phyloP scores from a whole-genome alignment of 2,329 filamentous ascomycete species.

The Samsoniella hepiali region DNA sequence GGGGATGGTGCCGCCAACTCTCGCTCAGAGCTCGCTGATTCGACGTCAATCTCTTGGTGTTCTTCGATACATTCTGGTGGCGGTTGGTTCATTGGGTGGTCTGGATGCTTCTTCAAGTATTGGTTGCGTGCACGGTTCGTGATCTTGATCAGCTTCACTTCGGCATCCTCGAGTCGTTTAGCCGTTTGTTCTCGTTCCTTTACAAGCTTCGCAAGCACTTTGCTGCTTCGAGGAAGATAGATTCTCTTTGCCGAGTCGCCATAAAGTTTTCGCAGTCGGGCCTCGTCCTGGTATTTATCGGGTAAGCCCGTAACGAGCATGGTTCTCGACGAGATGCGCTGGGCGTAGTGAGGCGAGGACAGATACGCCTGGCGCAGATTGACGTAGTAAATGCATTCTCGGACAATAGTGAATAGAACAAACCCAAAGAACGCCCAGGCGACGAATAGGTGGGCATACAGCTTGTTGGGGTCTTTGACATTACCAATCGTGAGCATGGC shows the following conservation, averaged over 20 bases:
- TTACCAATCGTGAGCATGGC: conserved; percentile 80
- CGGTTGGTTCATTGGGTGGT: conserved; percentile 10
- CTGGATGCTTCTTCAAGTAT: conserved; percentile 23
- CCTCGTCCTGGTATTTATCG: conserved; percentile 68
- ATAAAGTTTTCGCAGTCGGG: conserved; percentile 76
- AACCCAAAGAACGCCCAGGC: conserved; percentile 81
- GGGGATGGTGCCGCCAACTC: not conserved
- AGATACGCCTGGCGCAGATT: conserved; percentile 92
- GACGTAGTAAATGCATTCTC: conserved; percentile 88
- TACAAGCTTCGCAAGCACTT: conserved; percentile 75
- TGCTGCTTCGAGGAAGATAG: conserved; percentile 77
- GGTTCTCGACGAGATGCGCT: conserved; percentile 82
- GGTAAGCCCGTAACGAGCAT: conserved; percentile 92
- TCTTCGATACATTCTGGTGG: not conserved
- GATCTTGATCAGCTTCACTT: conserved; percentile 78
- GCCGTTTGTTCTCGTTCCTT: conserved; percentile 77
- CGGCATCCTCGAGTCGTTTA: conserved; percentile 78
- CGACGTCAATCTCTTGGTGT: conserved; percentile 2
- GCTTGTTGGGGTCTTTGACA: conserved; percentile 55
- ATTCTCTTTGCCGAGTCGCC: conserved; percentile 76
- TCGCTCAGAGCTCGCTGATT: conserved; percentile 1
- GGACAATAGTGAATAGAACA: conserved; percentile 80
- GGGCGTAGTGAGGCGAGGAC: conserved; percentile 77
- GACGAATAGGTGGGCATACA: conserved; percentile 78
- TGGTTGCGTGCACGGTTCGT: conserved; percentile 72